Base-by-base conservation (phyloP, 495 filamentous ascomycete genomes). In the Penicillium angulare region DNA sequence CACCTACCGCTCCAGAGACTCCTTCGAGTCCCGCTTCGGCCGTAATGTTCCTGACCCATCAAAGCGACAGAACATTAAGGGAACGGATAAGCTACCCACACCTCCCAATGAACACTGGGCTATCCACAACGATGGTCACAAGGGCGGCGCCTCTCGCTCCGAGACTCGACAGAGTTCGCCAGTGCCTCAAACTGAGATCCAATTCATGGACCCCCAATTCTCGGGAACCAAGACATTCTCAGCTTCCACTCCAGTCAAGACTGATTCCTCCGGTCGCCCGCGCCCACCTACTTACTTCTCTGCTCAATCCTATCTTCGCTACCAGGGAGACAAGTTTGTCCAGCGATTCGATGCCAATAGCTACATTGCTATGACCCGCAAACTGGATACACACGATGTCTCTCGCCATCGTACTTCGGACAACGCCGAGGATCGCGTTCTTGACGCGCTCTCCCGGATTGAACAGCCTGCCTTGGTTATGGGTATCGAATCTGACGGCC, bases 291-390 rank as follows among this genome's bases (percentile, higher is more conserved):
- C 90, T 5, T 95, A 95, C 65, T 98, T 97, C 70, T 97, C 92
- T 13, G 93, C 92, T 0, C 93, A 98, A 64, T 95, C 89, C 1
- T 98, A 98, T 65, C 86, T 98, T 6, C 87, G 93, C n/a, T 98
- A 98, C 69, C 93, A 98, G 71, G 92, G 89, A 34, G 81, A 86
- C 47, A 98, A 98, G 68, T 98, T 98, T 64, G 92, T 97, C 53
- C 90, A 89, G 62, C 86, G 93, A 6, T 98, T 97, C 64, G 93
- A 98, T 69, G 87, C 89, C 55, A 98, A 98, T 64, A 97, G 93
- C 74, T 98, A 98, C 72, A 97, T 98, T 49, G 91, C 93, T 52
- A 96, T 97, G 66, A 97, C 93, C 5, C 88, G 93, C 51, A 98
- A 98, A 69, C 84, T 98, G n/a, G 93, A 98, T 61, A 98, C 93